These are phyloP conservation scores for Amanita pallidorosea DNA, from an alignment of 768 basidiomycete species.

Conservation along the genomic window DNA sequence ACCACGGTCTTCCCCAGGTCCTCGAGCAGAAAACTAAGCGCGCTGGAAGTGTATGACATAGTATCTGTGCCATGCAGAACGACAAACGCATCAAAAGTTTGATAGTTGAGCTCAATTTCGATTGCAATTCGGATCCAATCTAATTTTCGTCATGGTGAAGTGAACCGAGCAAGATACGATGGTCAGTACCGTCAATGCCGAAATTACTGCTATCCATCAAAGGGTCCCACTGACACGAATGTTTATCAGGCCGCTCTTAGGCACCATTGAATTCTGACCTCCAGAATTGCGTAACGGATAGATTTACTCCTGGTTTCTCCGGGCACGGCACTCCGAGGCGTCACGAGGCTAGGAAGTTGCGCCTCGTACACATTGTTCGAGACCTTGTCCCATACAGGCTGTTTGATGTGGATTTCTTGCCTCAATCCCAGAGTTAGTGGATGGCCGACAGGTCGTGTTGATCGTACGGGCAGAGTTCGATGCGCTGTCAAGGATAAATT, in stretches of 20 bases:
- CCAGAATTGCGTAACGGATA: constrained; percentile 77
- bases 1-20: constrained; percentile 90
- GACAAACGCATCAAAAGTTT: constrained; percentile 80
- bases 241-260: constrained; percentile 1
- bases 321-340: constrained; percentile 56
- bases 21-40: constrained; percentile 84
- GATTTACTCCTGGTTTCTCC: constrained; percentile 55
- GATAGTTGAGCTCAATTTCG: constrained; percentile 89
- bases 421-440: constrained; percentile 24
- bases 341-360: constrained; percentile 64
- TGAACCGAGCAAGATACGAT: neutral
- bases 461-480: constrained; percentile 49
- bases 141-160: constrained; percentile 14
- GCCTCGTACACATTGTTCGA: constrained; percentile 63
- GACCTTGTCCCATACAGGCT: constrained; percentile 35
- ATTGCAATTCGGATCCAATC: constrained; percentile 88
- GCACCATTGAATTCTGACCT: constrained; percentile 33
- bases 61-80: constrained; percentile 88
- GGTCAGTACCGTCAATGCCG: constrained; percentile 55
- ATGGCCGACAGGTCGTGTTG: constrained; percentile 55
- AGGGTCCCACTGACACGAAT: constrained; percentile 61
- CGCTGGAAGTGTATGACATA: constrained; percentile 84
- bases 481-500: constrained; percentile 15
- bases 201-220: constrained; percentile 86
- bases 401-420: constrained; percentile 11